Base-by-base conservation (phyloP, 352 stramenopile species). In the Globisporangium rhizosaccharum region DNA sequence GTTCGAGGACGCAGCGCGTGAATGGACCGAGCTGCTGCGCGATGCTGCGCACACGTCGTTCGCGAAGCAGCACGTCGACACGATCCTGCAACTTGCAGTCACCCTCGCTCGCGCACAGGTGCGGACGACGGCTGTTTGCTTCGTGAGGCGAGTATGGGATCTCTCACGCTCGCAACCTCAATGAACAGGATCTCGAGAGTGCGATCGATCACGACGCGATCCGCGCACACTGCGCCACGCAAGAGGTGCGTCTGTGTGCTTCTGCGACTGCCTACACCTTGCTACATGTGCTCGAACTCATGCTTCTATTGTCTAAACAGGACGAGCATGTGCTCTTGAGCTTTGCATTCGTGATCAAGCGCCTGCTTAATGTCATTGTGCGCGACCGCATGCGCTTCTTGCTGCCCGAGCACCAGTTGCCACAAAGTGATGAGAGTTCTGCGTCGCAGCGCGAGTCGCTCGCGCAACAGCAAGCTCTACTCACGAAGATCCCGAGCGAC, bases 321-420 rank as follows among this genome's bases (percentile, higher is more conserved):
- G 76, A 86, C 0, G 68, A 75, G 48, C 73, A 75, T 25, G 51
- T 55, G 50, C 64, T 90, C 18, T 33, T 82, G 47, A 56, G 63
- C 2, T 63, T 83, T 4, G 65, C 65, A 45, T 54, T 65, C 9
- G 67, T 72, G 14, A 48, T 88, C 30, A 72, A 72, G 20, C 64
- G 69, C 3, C 63, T 90, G 12, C 10, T 87, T n/a, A 72, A 82
- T 18, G 53, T 68, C 25, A 62, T 72, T 10, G 53, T 82, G 10
- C 78, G 80, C 11, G 69, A 82, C 12, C 79, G 70, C 52, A 71
- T 86, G 74, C 62, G 50, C 51, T 86, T 87, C 20, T 56, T 87
- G n/a, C n/a, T 85, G 26, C 67, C 72, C 15, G 60, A 65, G 18
- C 50, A 56, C 10, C 39, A 49, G 36, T 46, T 10, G 3, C 42